A percentile compares a stretch with the other conserved stretches of the same genome.
phyloP scores from a whole-genome alignment of 2,329 filamentous ascomycete species.

The Alternaria sp. region DNA sequence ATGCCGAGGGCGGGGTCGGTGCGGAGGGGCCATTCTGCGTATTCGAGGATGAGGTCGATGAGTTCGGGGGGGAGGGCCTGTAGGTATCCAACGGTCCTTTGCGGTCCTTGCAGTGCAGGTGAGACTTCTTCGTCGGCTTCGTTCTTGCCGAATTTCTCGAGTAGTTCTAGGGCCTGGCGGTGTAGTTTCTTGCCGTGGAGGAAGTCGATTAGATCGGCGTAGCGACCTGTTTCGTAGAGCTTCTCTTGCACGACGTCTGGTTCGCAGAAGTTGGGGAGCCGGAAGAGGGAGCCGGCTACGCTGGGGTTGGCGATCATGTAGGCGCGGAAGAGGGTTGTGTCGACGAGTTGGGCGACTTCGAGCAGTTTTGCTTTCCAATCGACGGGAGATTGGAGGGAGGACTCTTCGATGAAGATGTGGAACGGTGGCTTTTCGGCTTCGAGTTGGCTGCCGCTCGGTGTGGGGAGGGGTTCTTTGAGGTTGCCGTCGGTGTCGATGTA shows the following conservation, averaged over 20 bases:
- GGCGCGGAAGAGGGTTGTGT: slow-evolving; percentile 91
- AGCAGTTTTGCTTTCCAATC: slow-evolving; percentile 75
- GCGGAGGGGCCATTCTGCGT: slow-evolving; percentile 84
- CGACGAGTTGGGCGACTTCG: slow-evolving; percentile 81
- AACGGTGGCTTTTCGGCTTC: slow-evolving; percentile 52
- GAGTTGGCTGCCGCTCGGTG: slow-evolving; percentile 48
- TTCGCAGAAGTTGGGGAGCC: slow-evolving; percentile 96
- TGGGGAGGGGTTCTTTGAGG: slow-evolving; percentile 63
- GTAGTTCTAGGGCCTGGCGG: slow-evolving; percentile 79
- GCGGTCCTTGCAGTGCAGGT: slow-evolving; percentile 75
- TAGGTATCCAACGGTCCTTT: slow-evolving; percentile 86
- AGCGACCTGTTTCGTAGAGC: slow-evolving; percentile 83
- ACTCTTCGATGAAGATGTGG: slow-evolving; percentile 48
- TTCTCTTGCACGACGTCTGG: slow-evolving; percentile 94
- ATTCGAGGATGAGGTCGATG: slow-evolving; percentile 90
- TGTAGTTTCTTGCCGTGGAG: slow-evolving; percentile 95
- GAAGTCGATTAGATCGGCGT: slow-evolving; percentile 96
- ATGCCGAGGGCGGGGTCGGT: slow-evolving; percentile 77
- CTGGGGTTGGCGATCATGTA: slow-evolving; percentile 93
- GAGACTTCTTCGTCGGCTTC: slow-evolving; percentile 54
- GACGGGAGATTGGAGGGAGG: slow-evolving; percentile 40
- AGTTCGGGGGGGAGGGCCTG: slow-evolving; percentile 85
- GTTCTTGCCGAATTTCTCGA: slow-evolving; percentile 77
- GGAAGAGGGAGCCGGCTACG: slow-evolving; percentile 87
- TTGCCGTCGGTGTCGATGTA: slow-evolving; percentile 65